Conservation (phyloP, 805 yeast species). For the Zygotorulaspora florentina region DNA sequence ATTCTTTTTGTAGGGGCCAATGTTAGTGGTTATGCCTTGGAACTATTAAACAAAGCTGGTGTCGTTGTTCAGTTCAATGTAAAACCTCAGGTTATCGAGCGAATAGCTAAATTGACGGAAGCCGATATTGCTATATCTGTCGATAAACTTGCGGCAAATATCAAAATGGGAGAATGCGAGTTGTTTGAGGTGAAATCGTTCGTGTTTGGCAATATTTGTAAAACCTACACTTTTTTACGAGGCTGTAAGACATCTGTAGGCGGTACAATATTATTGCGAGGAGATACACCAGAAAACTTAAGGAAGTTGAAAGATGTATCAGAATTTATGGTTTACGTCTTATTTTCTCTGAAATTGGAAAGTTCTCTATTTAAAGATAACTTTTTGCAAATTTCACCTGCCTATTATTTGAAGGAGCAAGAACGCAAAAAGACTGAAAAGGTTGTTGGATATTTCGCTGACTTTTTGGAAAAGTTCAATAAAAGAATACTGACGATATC, state of each 20-base stretch:
- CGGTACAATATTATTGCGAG: conserved; percentile 82
- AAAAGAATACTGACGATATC: conserved; percentile 71
- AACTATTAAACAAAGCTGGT: conserved; percentile 64
- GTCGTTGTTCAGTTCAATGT: conserved; percentile 78
- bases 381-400: conserved; percentile 48
- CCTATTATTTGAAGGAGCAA: conserved; percentile 31
- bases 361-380: conserved; percentile 68
- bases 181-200: conserved; percentile 67
- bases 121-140: conserved; percentile 84
- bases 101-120: conserved; percentile 71
- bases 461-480: conserved; percentile 39
- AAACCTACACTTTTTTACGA: conserved; percentile 71
- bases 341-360: conserved; percentile 77
- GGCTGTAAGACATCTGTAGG: conserved; percentile 76
- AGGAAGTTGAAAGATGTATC: conserved; percentile 69
- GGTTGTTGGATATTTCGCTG: conserved; percentile 34
- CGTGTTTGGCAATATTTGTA: conserved; percentile 49
- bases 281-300: conserved; percentile 59
- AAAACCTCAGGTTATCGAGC: conserved; percentile 74
- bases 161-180: conserved; percentile 72
- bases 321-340: conserved; percentile 74
- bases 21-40: conserved; percentile 77
- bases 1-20: conserved; percentile 73
- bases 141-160: conserved; percentile 70
- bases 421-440: conserved; percentile 16